Conservation (phyloP, 2,329 filamentous ascomycete species). For the Penicillium sp. region DNA sequence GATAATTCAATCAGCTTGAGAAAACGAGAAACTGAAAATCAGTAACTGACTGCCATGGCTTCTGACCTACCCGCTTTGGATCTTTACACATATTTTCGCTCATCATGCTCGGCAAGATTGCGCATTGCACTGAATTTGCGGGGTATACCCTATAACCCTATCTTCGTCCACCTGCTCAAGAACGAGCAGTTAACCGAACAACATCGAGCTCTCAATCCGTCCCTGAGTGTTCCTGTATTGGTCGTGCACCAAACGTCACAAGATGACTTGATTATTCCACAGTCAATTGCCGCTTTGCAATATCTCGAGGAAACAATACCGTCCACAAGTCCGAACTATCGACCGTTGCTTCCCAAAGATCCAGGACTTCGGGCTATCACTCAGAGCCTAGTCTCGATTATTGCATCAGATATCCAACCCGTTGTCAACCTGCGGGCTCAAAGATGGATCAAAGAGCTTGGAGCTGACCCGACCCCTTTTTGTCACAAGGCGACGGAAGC, state of each 20-base stretch:
- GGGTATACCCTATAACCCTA: slow-evolving; percentile 44
- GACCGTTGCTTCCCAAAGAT: slow-evolving; percentile 48
- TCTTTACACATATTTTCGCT: slow-evolving; percentile 56
- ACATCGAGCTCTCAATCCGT: slow-evolving; percentile 53
- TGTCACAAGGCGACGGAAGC: slow-evolving; percentile 49
- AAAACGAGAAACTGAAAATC: not conserved
- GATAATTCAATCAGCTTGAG: not conserved
- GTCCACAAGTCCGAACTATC: slow-evolving; percentile 13
- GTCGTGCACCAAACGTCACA: slow-evolving; percentile 27
- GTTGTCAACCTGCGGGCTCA: slow-evolving; percentile 56
- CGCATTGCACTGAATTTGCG: slow-evolving; percentile 59
- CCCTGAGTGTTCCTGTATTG: slow-evolving; percentile 53
- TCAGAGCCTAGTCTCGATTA: slow-evolving; percentile 52
- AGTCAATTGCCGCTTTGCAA: slow-evolving; percentile 59
- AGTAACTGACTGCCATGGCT: not conserved
- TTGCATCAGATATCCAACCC: slow-evolving; percentile 57
- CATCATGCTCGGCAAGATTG: slow-evolving; percentile 59
- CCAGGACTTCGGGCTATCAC: slow-evolving; percentile 46
- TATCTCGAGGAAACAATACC: slow-evolving; percentile 58
- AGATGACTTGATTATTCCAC: slow-evolving; percentile 43
- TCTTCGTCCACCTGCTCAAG: slow-evolving; percentile 53
- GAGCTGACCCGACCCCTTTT: slow-evolving; percentile 47
- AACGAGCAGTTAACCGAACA: slow-evolving; percentile 47
- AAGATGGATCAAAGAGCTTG: slow-evolving; percentile 45
- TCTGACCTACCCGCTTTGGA: slow-evolving; percentile 8